Conservation (phyloP, 805 yeast species). For the Candida maris region DNA sequence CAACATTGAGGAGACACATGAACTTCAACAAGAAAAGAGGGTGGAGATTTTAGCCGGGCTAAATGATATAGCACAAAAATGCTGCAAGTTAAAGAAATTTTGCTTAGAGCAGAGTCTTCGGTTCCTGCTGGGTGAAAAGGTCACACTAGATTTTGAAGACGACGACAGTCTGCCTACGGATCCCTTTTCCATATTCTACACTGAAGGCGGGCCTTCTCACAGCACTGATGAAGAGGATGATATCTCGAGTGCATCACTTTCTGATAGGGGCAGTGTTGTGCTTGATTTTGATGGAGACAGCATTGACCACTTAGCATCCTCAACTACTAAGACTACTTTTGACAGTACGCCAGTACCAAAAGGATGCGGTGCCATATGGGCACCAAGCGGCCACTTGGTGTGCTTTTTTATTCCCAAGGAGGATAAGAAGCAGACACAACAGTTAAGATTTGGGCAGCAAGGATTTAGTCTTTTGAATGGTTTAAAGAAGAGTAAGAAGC, state of each 20-base stretch:
- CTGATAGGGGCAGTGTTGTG: conserved; percentile 15
- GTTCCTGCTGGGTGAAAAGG: conserved; percentile 75
- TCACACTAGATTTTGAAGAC: conserved; percentile 41
- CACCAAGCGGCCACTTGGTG: conserved; percentile 70
- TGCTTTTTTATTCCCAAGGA: conserved; percentile 73
- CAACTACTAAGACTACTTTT: conserved; percentile 34
- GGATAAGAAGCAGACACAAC: conserved; percentile 37
- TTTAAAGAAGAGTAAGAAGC: conserved; percentile 23
- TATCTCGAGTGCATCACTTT: conserved; percentile 16
- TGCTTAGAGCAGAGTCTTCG: conserved; percentile 81
- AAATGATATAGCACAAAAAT: conserved; percentile 51
- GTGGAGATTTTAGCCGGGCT: conserved; percentile 50
- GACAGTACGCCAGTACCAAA: conserved; percentile 90
- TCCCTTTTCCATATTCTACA: conserved; percentile 29
- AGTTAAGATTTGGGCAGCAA: conserved; percentile 51
- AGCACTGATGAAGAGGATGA: conserved; percentile 20
- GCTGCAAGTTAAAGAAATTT: conserved; percentile 54
- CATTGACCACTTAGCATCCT: conserved; percentile 23
- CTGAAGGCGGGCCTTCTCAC: conserved; percentile 23
- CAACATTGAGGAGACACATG: conserved; percentile 76
- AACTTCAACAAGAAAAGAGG: conserved; percentile 47
- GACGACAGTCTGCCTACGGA: conserved; percentile 26
- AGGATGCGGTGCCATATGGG: conserved; percentile 91
- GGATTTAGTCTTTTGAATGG: conserved; percentile 43
- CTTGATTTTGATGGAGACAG: conserved; percentile 22